Conservation (phyloP, 495 filamentous ascomycete genomes). For the Durotheca rogersii region DNA sequence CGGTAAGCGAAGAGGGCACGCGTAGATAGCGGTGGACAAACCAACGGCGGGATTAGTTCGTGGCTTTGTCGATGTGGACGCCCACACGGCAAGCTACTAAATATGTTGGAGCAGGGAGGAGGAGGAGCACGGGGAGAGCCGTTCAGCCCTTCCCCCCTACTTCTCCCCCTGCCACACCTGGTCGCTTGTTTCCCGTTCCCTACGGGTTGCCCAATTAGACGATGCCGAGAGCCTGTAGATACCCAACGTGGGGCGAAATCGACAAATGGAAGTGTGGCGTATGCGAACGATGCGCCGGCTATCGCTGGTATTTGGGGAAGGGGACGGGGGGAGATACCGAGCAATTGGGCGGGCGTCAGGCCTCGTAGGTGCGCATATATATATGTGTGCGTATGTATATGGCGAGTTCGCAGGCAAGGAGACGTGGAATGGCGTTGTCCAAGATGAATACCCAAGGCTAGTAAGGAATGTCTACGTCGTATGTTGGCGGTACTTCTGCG, state of each 20-base stretch:
- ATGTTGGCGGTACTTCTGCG: background rate
- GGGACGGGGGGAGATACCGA: background rate
- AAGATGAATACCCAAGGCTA: background rate
- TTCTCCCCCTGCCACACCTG: conserved; percentile 1
- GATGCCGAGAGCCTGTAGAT: conserved; percentile 30
- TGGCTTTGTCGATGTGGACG: no score
- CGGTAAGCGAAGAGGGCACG: conserved; percentile 12
- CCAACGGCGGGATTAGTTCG: no score
- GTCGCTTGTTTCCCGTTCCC: background rate
- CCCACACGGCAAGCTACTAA: no score
- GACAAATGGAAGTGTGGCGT: conserved; percentile 20
- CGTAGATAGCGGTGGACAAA: conserved; percentile 8
- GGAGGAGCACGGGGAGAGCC: conserved; percentile 1
- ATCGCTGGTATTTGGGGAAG: conserved; percentile 6
- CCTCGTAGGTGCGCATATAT: no score
- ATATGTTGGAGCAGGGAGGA: conserved; percentile 1
- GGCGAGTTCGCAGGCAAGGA: background rate
- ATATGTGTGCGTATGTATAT: background rate
- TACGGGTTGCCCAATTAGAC: conserved; percentile 29
- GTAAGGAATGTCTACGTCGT: no score
- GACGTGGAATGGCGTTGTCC: background rate
- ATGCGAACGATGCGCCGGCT: conserved; percentile 14
- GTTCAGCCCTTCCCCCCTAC: no score
- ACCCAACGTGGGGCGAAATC: conserved; percentile 30
- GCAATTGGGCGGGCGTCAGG: background rate